Evolutionary conservation across 2,329 filamentous ascomycete species (phyloP).

Genomic region (Byssoonygena ceratinophila): DNA sequence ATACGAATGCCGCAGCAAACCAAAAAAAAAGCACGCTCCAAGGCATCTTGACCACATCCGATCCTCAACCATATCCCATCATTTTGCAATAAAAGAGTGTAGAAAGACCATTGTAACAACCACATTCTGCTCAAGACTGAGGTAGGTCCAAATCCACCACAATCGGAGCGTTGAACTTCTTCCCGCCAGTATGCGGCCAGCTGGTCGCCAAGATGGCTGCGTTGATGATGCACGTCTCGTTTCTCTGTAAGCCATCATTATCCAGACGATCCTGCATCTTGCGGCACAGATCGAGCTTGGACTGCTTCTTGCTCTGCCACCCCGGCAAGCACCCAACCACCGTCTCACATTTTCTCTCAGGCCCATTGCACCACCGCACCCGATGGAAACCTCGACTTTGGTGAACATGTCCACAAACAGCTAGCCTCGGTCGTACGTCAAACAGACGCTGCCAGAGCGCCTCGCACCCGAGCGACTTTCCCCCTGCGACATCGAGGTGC

Average conservation of each 20-base stretch:
- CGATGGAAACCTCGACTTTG: slow-evolving; percentile 45
- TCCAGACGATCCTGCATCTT: slow-evolving; percentile 28
- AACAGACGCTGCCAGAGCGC: slow-evolving; percentile 37
- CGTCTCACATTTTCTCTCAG: slow-evolving; percentile 15
- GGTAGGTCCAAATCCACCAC: slow-evolving; percentile 72
- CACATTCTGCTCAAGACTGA: neutral
- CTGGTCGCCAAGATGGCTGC: slow-evolving; percentile 61
- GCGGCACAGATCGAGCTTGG: slow-evolving; percentile 43
- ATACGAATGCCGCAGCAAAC: neutral
- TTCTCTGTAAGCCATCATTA: slow-evolving; percentile 34
- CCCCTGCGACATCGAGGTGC: slow-evolving; percentile 30
- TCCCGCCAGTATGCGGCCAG: slow-evolving; percentile 52
- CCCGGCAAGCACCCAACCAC: slow-evolving; percentile 30
- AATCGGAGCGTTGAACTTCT: slow-evolving; percentile 64
- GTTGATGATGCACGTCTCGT: slow-evolving; percentile 70
- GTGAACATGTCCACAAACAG: slow-evolving; percentile 52
- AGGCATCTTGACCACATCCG: too few species aligned
- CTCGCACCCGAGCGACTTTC: slow-evolving; percentile 39
- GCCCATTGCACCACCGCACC: slow-evolving; percentile 36
- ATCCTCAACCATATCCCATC: too few species aligned
- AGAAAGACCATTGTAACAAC: too few species aligned
- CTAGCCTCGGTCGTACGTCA: slow-evolving; percentile 41
- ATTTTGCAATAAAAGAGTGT: too few species aligned
- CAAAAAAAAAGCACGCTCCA: neutral
- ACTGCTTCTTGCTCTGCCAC: slow-evolving; percentile 44